Base-by-base conservation (phyloP, 805 yeast species). In the Starmerella stigmatis region DNA sequence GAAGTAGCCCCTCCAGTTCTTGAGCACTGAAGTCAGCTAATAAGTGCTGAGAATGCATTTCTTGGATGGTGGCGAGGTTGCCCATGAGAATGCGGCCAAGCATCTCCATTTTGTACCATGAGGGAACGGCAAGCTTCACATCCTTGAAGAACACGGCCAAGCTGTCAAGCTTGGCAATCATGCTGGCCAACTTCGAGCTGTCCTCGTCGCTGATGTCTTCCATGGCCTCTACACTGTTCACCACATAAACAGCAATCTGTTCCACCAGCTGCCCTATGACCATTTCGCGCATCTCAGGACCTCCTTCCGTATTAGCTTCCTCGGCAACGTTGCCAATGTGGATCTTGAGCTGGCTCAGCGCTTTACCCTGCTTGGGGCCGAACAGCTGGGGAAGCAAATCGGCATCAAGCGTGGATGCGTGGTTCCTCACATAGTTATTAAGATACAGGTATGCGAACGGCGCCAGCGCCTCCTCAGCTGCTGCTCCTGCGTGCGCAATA, bases 31-130 rank as follows among this genome's bases (percentile, higher is more conserved):
- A 65, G 40, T 65, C 69, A 2, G 59, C 57, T 41, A 65, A 57
- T 39, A 58, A 42, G 28, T 52, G 53, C 12, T 51, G 50, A n/a
- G 51, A 52, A 26, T 46, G 51, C 50, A 65, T 40, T 26, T 53
- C 59, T 35, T 46, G 34, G 17, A 65, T 64, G 12, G 57, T 59
- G 1, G 52, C 60, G 40, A 65, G 47, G 28, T 52, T 62, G 45
- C 63, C 53, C 28, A 56, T 55, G 13, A 65, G 55, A n/a, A 65
- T 46, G 41, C 60, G 58, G 12, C 51, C 53, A 19, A 65, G 52
- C 42, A 60, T 59, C 45, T 61, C 60, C 25, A 65, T 55, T 50
- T 65, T 65, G 47, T 61, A 50, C 68, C 69, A 65, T 15, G 63
- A 57, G 5, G 65, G 64, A 10, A 63, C 59, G 5, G 46, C 21